phyloP scores from a whole-genome alignment of 345 rosid species.

The Luvunga scandens region DNA sequence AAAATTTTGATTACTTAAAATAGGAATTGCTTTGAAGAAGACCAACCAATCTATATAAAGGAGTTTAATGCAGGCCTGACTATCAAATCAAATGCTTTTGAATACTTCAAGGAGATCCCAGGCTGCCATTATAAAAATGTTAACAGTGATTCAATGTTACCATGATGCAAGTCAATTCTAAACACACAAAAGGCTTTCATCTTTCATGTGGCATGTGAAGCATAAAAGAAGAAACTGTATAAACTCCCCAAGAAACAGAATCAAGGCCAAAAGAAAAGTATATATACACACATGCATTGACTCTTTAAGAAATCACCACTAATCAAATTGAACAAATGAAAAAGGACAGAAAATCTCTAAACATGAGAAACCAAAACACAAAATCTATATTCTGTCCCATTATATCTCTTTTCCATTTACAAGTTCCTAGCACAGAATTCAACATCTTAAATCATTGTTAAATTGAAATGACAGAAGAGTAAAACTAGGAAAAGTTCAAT shows the following conservation, averaged over 20 bases:
- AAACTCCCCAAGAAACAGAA: not conserved
- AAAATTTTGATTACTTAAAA: not conserved
- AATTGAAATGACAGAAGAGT: not conserved
- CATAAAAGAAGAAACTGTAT: not conserved
- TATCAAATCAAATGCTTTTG: not conserved
- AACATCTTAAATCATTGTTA: not conserved
- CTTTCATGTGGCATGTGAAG: not conserved
- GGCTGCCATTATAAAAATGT: not conserved
- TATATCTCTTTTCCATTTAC: not conserved
- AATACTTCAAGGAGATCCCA: not conserved
- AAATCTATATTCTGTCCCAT: not conserved
- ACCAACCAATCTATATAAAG: not conserved
- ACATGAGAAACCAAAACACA: not conserved
- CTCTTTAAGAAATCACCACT: not conserved
- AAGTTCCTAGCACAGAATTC: not conserved
- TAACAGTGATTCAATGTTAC: not conserved
- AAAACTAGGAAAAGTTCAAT: not conserved
- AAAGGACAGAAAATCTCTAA: too few species aligned
- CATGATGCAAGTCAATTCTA: not conserved
- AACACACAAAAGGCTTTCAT: not conserved
- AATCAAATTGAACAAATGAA: not conserved
- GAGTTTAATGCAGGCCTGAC: not conserved
- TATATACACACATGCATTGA: not conserved
- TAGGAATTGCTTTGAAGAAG: not conserved
- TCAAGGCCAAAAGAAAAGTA: not conserved